Base-by-base conservation (phyloP, 352 stramenopile genomes). In the Poterioochromonas sp. region DNA sequence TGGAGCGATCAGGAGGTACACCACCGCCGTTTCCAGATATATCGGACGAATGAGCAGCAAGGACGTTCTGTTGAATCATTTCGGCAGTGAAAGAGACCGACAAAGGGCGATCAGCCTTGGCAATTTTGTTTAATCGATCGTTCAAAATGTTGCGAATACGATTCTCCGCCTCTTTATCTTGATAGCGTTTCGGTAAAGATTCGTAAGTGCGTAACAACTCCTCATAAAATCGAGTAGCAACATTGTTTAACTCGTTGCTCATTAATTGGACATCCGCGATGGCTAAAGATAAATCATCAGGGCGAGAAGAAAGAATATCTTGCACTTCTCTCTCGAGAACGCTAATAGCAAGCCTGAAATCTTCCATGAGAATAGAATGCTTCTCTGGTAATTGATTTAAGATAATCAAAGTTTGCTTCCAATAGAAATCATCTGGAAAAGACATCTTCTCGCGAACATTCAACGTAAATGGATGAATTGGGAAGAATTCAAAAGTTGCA, bases 401-500 rank as follows among this genome's bases (percentile, higher is more conserved):
- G 3, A 53, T 43, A 18, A 58, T 5, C 2, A 39, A 53, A 51
- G 35, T 29, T 41, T 37, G 41, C 0, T 34, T 29, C 41, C 0
- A 44, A 58, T 49, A 12, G n/a, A 47, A 71, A 29, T 41, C 60
- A 40, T 5, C 32, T 64, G 44, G 73, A 32, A 44, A 43, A 12
- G 40, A 81, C 37, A 74, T 51, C 83, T 79, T 12, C 0, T 78
- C n/a, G 0, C 85, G 68, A 15, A 90, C 86, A 79, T 86, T 89
- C 8, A 91, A 85, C 44, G 83, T 84, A 76, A 88, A 93, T 22
- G 87, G 85, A n/a, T 81, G 79, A 54, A 92, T 83, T n/a, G 79
- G 77, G 65, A 91, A 85, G 78, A 91, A 91, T 12, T 88, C 89
- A 68, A 94, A 91, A 20, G 86, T 78, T n/a, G 88, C 87, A 47